A percentile compares a stretch with the other conserved stretches of the same genome.
Conservation (phyloP, 495 filamentous ascomycete genomes). For the Saxispiralis lemnorum region DNA sequence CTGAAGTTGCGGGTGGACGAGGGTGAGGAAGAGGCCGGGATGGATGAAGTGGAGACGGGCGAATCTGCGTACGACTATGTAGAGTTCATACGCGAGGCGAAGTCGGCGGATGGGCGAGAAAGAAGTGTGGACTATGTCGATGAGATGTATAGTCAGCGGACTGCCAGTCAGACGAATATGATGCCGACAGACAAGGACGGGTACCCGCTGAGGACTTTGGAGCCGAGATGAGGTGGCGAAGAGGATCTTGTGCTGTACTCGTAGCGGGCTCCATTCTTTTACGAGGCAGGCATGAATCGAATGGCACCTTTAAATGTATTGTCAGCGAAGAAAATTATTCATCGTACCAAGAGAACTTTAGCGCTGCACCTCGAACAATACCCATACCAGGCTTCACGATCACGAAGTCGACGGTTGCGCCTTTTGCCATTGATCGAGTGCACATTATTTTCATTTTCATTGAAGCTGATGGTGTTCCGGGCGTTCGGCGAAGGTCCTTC, state of each 20-base stretch:
- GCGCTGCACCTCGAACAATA: too few species aligned
- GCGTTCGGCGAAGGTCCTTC: too few species aligned
- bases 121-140: slow-evolving; percentile 1
- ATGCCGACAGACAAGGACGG: slow-evolving; percentile 1
- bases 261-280: too few species aligned
- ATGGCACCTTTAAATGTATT: neutral
- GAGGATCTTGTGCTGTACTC: too few species aligned
- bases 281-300: too few species aligned
- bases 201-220: neutral
- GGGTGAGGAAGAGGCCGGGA: slow-evolving; percentile 76
- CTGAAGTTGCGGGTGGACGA: slow-evolving; percentile 63
- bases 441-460: too few species aligned
- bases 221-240: neutral
- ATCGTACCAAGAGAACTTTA: too few species aligned
- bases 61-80: slow-evolving; percentile 99
- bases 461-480: too few species aligned
- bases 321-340: neutral
- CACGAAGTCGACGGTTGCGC: too few species aligned
- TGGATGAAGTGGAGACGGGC: slow-evolving; percentile 90
- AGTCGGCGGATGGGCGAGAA: neutral
- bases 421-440: too few species aligned
- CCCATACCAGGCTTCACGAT: too few species aligned
- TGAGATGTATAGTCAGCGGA: slow-evolving; percentile 7
- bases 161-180: slow-evolving; percentile 6
- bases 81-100: slow-evolving; percentile 70